These are phyloP conservation scores for Rhodofomes roseus DNA, from an alignment of 1,284 basidiomycete genomes.

Conservation along the genomic window DNA sequence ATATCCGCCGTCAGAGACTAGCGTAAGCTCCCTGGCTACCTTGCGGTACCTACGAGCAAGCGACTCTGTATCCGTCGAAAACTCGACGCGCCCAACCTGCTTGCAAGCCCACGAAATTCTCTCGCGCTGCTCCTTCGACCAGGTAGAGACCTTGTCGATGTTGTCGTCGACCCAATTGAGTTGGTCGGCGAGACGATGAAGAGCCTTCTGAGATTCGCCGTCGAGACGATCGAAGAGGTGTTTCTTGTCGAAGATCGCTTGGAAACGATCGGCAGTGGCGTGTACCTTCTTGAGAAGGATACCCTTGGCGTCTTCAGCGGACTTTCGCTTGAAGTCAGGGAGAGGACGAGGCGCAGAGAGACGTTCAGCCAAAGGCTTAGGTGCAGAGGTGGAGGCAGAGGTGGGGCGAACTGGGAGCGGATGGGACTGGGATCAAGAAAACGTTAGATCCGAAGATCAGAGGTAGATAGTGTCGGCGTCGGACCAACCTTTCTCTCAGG, in stretches of 20 bases:
- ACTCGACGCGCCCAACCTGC: background rate
- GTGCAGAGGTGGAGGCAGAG: background rate
- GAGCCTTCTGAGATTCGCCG: background rate
- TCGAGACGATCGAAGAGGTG: background rate
- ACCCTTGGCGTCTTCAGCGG: background rate
- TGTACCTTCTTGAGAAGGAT: background rate
- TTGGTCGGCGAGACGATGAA: background rate
- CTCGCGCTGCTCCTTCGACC: background rate
- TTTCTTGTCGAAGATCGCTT: background rate
- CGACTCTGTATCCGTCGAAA: background rate
- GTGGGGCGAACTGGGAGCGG: background rate
- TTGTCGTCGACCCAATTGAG: background rate
- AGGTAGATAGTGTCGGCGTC: background rate
- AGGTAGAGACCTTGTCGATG: background rate
- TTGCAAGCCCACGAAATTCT: background rate
- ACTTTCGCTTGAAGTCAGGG: background rate
- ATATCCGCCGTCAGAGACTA: background rate
- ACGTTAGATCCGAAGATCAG: background rate
- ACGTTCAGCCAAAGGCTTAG: background rate
- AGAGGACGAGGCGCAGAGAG: background rate
- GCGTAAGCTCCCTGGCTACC: background rate
- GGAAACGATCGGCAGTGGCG: background rate
- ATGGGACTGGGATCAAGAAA: background rate
- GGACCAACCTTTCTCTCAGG: background rate
- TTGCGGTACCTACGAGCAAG: background rate